phyloP scores from a whole-genome alignment of 2,329 filamentous ascomycete species.

The Aspergillus sojae region DNA sequence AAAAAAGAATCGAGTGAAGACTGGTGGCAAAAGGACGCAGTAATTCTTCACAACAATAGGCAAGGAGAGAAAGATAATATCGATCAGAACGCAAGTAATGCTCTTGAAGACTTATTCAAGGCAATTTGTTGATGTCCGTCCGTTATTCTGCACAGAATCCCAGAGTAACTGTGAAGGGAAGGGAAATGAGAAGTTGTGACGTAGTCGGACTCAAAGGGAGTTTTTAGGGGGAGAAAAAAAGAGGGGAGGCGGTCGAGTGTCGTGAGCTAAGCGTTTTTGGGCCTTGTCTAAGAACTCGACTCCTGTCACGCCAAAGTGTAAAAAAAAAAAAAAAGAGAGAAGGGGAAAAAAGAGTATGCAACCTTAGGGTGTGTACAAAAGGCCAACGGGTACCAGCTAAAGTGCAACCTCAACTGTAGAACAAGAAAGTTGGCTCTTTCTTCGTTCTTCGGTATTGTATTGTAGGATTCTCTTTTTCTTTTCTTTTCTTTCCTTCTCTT shows the following conservation, averaged over 20 bases:
- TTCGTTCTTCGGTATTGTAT: not conserved
- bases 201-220: conserved; percentile 39
- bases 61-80: conserved; percentile 9
- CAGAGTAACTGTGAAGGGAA: conserved; percentile 23
- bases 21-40: conserved; percentile 16
- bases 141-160: conserved; percentile 14
- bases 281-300: conserved; percentile 14
- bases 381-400: conserved; percentile 1
- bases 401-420: conserved; percentile 2
- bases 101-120: conserved; percentile 7
- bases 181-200: conserved; percentile 39
- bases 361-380: conserved; percentile 4
- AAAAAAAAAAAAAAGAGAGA: not conserved
- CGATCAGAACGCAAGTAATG: not conserved
- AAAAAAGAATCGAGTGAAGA: conserved; percentile 18
- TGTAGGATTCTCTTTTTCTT: not conserved
- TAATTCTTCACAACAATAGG: conserved; percentile 12
- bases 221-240: conserved; percentile 34
- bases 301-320: conserved; percentile 22
- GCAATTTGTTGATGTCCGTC: conserved; percentile 14
- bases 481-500: not conserved
- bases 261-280: conserved; percentile 22
- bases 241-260: conserved; percentile 30
- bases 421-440: not conserved
- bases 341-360: not conserved